Percentiles rank a stretch among this genome's conserved stretches.
Conservation (phyloP, 768 basidiomycete genomes). For the Kwoniella bestiolae region DNA sequence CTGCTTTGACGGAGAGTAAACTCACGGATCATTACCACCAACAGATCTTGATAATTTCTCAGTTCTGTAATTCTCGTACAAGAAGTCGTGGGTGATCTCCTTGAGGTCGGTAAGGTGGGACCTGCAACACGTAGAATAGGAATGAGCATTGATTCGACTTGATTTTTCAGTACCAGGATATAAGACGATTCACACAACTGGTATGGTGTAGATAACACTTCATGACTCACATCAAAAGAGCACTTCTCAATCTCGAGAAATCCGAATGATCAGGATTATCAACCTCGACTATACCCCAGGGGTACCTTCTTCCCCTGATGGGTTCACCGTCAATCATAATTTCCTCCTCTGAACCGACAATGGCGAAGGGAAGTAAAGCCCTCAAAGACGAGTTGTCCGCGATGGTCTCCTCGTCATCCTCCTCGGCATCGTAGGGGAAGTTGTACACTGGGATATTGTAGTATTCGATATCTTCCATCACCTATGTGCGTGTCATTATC, state of each 20-base stretch:
- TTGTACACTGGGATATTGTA: conserved; percentile 99
- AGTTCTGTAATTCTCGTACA: conserved; percentile 91
- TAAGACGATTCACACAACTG: neutral
- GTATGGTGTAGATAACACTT: conserved; percentile 71
- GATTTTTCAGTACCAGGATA: neutral
- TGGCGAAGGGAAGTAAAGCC: conserved; percentile 90
- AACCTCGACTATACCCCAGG: conserved; percentile 98
- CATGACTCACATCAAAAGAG: conserved; percentile 82
- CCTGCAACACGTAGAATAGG: conserved; percentile 60
- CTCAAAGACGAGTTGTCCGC: conserved; percentile 95
- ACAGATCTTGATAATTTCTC: conserved; percentile 94
- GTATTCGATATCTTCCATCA: conserved; percentile 99
- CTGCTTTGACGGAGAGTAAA: conserved; percentile 58
- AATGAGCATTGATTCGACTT: neutral
- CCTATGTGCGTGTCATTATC: conserved; percentile 62
- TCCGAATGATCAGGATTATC: conserved; percentile 99
- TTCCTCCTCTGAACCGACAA: conserved; percentile 97
- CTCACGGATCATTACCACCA: conserved; percentile 67
- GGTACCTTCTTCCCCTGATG: conserved; percentile 91
- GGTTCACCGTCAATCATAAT: conserved; percentile 83
- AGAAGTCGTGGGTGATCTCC: conserved; percentile 82
- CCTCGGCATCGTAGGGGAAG: conserved; percentile 98
- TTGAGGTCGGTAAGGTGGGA: conserved; percentile 95
- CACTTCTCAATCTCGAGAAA: conserved; percentile 88
- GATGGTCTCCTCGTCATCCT: conserved; percentile 98